These are phyloP conservation scores for Trichoderma lentiforme DNA, from an alignment of 2,329 filamentous ascomycete genomes.

Conservation along the genomic window DNA sequence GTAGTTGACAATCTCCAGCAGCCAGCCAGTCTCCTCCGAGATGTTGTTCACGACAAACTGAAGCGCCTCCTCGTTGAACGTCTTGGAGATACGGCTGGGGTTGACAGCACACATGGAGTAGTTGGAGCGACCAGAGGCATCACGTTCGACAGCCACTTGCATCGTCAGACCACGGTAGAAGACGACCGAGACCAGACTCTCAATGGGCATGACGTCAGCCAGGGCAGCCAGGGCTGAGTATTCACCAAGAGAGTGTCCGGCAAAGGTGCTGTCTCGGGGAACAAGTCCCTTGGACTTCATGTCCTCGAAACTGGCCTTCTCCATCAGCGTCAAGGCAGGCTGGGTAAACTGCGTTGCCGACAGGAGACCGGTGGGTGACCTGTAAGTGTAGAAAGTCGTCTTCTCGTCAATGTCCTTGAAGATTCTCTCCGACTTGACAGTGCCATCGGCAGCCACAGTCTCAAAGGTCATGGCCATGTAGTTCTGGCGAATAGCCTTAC, in stretches of 20 bases:
- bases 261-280: conserved; percentile 93
- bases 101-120: conserved; percentile 99
- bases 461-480: conserved; percentile 99
- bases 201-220: conserved; percentile 99
- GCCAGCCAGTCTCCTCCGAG: conserved; percentile 87
- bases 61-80: conserved; percentile 95
- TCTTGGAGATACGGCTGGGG: conserved; percentile 96
- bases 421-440: conserved; percentile 97
- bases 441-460: conserved; percentile 87
- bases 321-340: conserved; percentile 95
- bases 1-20: conserved; percentile 98
- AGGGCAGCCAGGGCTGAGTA: conserved; percentile 95
- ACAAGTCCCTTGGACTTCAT: conserved; percentile 98
- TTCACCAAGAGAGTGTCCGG: conserved; percentile 95
- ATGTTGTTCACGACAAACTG: conserved; percentile 97
- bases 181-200: conserved; percentile 94
- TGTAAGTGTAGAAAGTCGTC: conserved; percentile 95
- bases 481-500: conserved; percentile 96
- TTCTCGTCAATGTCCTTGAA: conserved; percentile 96
- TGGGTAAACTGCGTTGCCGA: conserved; percentile 99
- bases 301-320: conserved; percentile 99
- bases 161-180: conserved; percentile 99
- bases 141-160: conserved; percentile 98
- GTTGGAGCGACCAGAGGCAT: conserved; percentile 88
- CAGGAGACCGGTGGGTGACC: conserved; percentile 87